phyloP scores from a whole-genome alignment of 1,284 basidiomycete species.

The Tilletia caries region DNA sequence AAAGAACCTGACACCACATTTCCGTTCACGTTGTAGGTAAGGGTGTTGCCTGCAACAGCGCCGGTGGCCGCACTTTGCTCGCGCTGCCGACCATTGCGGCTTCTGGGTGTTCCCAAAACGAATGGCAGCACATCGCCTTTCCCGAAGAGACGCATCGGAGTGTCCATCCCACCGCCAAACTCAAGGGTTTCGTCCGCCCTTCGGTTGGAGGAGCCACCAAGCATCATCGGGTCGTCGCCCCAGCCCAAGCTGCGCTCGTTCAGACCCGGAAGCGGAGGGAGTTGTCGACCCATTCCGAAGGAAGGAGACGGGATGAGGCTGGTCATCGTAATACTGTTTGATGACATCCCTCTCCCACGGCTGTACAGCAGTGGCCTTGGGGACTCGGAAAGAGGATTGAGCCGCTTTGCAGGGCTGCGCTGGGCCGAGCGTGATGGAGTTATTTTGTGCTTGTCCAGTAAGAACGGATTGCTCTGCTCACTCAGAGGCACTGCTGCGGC shows the following conservation, averaged over 20 bases:
- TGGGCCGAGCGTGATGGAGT: conserved; percentile 20
- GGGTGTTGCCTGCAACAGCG: background rate
- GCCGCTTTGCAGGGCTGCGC: background rate
- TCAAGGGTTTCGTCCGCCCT: background rate
- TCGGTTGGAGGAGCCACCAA: background rate
- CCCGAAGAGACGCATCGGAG: conserved; percentile 6
- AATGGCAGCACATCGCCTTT: background rate
- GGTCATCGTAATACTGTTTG: background rate
- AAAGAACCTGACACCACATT: too few species aligned
- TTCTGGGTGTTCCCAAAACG: background rate
- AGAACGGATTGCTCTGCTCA: conserved; percentile 35
- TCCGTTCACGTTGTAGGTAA: background rate
- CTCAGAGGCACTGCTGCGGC: background rate
- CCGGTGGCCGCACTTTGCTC: background rate
- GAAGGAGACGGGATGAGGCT: background rate
- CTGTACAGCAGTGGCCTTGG: background rate
- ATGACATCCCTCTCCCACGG: background rate
- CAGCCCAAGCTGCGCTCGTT: conserved; percentile 4
- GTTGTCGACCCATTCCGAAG: conserved; percentile 1
- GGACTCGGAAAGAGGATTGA: background rate
- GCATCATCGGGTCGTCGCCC: conserved; percentile 11
- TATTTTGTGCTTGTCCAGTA: conserved; percentile 44
- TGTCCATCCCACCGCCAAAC: background rate
- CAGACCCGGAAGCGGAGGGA: conserved; percentile 2
- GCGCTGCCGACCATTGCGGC: background rate